These are phyloP conservation scores for Cladosporium oxysporum DNA, from an alignment of 2,329 filamentous ascomycete genomes.

Conservation along the genomic window DNA sequence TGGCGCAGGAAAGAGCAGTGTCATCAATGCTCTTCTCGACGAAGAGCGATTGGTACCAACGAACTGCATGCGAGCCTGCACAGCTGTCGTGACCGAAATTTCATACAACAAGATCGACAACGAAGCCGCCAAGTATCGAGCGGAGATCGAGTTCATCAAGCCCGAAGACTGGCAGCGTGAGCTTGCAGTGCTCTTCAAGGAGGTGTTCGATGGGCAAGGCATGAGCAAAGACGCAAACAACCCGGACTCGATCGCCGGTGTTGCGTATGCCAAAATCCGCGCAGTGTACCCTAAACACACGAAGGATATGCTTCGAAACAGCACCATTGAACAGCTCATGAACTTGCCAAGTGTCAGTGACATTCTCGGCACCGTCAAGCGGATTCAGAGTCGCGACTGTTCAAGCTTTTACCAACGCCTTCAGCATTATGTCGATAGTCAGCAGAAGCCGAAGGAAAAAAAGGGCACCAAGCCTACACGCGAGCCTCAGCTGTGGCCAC, in stretches of 20 bases:
- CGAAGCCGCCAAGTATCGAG: slow-evolving; percentile 48
- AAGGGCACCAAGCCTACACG: slow-evolving; percentile 37
- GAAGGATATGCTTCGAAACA: slow-evolving; percentile 42
- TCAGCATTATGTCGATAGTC: slow-evolving; percentile 57
- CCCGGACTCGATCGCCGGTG: slow-evolving; percentile 49
- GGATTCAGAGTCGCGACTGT: slow-evolving; percentile 42
- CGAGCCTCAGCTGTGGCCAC: slow-evolving; percentile 50
- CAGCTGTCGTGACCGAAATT: slow-evolving; percentile 62
- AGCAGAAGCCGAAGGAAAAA: slow-evolving; percentile 43
- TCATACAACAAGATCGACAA: slow-evolving; percentile 54
- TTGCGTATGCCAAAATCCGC: slow-evolving; percentile 55
- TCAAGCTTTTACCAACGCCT: slow-evolving; percentile 49
- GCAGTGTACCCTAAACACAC: slow-evolving; percentile 50
- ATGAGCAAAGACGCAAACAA: slow-evolving; percentile 42
- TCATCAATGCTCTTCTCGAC: slow-evolving; percentile 65
- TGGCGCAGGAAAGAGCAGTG: slow-evolving; percentile 62
- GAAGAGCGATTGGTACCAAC: slow-evolving; percentile 60
- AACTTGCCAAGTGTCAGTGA: slow-evolving; percentile 40
- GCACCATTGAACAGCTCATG: slow-evolving; percentile 46
- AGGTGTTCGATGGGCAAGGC: slow-evolving; percentile 48
- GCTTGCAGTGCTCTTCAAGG: slow-evolving; percentile 50
- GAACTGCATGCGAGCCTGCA: slow-evolving; percentile 63
- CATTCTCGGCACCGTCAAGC: slow-evolving; percentile 51
- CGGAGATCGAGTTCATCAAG: slow-evolving; percentile 61
- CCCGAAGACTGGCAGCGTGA: slow-evolving; percentile 56